Evolutionary conservation across 2,329 filamentous ascomycete genomes (phyloP).

Genomic region (Aureobasidium sp.): DNA sequence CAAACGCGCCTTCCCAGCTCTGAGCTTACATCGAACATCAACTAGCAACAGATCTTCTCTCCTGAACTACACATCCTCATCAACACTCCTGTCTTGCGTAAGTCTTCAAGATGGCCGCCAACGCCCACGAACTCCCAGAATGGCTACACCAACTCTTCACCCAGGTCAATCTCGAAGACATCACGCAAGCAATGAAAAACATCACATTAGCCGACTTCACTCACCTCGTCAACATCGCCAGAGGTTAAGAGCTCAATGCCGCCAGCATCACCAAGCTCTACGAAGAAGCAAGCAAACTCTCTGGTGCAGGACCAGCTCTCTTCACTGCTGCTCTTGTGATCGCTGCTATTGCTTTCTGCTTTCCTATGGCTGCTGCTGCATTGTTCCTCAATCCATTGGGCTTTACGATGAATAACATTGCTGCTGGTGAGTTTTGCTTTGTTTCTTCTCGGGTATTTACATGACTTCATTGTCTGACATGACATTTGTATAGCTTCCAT

Average conservation of each 20-base stretch:
- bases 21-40: background rate
- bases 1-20: background rate
- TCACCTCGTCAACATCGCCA: background rate
- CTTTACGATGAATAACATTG: background rate
- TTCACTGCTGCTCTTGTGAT: background rate
- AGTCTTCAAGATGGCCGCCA: background rate
- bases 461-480: background rate
- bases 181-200: background rate
- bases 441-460: no score
- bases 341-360: background rate
- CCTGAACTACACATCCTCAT: background rate
- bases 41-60: background rate
- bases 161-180: background rate
- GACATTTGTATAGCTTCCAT: conserved; percentile 17
- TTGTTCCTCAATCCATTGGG: background rate
- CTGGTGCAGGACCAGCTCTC: background rate
- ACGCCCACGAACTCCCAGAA: background rate
- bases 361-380: background rate
- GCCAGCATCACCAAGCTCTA: background rate
- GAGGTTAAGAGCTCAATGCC: background rate
- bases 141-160: background rate
- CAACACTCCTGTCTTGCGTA: background rate
- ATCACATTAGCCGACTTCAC: background rate
- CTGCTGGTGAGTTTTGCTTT: background rate
- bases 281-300: conserved; percentile 1